Percentiles rank a stretch among this genome's conserved stretches.
phyloP scores from a whole-genome alignment of 148 eudicot genomes.

The Camellia granthamiana region DNA sequence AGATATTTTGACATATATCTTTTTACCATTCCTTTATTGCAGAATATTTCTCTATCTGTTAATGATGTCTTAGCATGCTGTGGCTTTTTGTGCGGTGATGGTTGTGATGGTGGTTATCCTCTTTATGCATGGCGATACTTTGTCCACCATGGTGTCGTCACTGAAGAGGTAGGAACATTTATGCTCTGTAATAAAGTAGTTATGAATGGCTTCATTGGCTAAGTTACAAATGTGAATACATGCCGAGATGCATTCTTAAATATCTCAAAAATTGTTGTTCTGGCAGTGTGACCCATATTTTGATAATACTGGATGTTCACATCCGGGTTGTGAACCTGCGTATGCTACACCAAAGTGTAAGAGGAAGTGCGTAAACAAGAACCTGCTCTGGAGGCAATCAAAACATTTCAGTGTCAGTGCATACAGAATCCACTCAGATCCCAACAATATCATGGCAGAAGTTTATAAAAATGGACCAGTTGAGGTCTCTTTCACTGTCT shows the following conservation, averaged over 20 bases:
- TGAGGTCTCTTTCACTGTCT: conserved; percentile 81
- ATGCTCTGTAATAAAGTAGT: neutral
- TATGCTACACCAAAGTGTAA: conserved; percentile 81
- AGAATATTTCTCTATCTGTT: conserved; percentile 74
- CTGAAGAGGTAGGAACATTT: conserved; percentile 57
- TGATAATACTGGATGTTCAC: conserved; percentile 73
- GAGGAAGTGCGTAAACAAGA: conserved; percentile 52
- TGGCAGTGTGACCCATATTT: conserved; percentile 94
- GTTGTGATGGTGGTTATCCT: conserved; percentile 91
- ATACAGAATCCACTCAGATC: conserved; percentile 53
- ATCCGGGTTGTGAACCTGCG: conserved; percentile 95
- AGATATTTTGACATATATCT: neutral
- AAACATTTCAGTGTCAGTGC: conserved; percentile 70
- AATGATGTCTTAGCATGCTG: conserved; percentile 95
- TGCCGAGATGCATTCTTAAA: conserved; percentile 1
- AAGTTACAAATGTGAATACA: neutral
- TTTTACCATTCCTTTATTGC: conserved; percentile 20
- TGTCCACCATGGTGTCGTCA: conserved; percentile 71
- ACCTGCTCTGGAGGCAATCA: conserved; percentile 65
- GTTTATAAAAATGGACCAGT: conserved; percentile 86
- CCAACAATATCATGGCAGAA: conserved; percentile 84
- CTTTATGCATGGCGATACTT: conserved; percentile 82
- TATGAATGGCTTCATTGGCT: conserved; percentile 8
- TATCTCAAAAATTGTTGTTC: conserved; percentile 9
- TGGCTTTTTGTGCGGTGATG: conserved; percentile 86